phyloP scores from a whole-genome alignment of 2,329 filamentous ascomycete species.

The Tolypocladium cylindrosporum region DNA sequence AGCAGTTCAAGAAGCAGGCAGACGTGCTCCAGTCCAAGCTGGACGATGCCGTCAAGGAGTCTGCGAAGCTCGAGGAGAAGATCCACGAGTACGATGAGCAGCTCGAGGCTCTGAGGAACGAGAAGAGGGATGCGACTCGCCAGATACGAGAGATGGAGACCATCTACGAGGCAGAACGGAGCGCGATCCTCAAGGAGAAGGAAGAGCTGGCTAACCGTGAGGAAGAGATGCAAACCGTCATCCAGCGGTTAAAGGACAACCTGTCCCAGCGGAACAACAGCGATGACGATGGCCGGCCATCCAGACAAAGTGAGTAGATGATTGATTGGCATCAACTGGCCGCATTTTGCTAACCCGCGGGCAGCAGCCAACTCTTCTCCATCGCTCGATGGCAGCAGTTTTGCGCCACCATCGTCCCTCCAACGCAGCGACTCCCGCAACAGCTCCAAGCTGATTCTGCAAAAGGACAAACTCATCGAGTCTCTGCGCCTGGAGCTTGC shows the following conservation, averaged over 20 bases:
- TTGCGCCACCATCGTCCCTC: constrained; percentile 76
- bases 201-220: constrained; percentile 76
- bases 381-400: constrained; percentile 64
- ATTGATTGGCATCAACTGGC: background rate
- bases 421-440: constrained; percentile 83
- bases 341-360: constrained; percentile 9
- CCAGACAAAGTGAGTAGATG: constrained; percentile 43
- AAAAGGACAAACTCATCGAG: constrained; percentile 96
- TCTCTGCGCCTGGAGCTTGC: constrained; percentile 84
- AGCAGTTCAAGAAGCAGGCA: constrained; percentile 73
- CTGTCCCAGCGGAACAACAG: constrained; percentile 62
- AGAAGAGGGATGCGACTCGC: constrained; percentile 73
- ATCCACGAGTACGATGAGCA: constrained; percentile 79
- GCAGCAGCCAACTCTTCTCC: constrained; percentile 47
- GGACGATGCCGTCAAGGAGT: constrained; percentile 75
- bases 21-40: constrained; percentile 78
- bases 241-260: constrained; percentile 85
- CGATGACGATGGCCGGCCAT: constrained; percentile 46
- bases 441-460: constrained; percentile 79
- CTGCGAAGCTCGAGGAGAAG: constrained; percentile 77
- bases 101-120: constrained; percentile 69
- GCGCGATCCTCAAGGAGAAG: constrained; percentile 81
- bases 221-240: constrained; percentile 82
- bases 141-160: constrained; percentile 86
- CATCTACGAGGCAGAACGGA: constrained; percentile 85